A percentile compares a stretch with the other conserved stretches of the same genome.
phyloP scores from a whole-genome alignment of 2,329 filamentous ascomycete species.

The Epichloe amarillans region DNA sequence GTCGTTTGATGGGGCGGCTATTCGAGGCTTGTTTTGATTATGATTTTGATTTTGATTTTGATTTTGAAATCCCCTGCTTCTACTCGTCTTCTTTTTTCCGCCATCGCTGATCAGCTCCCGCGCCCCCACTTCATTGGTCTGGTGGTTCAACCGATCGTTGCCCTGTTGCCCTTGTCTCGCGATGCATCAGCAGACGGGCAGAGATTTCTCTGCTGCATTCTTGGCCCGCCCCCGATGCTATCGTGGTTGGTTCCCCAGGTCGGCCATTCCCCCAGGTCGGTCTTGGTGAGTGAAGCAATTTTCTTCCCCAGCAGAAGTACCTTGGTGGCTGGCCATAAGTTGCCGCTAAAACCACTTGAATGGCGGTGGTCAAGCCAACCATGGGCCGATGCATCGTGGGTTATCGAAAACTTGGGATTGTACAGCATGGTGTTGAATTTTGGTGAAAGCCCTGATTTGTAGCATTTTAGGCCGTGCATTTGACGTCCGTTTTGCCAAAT shows the following conservation, averaged over 20 bases:
- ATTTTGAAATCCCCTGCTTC: slow-evolving; percentile 3
- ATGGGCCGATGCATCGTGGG: neutral
- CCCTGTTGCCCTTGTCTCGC: slow-evolving; percentile 5
- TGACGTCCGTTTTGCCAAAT: too few relatives aligned
- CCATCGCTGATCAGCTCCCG: slow-evolving; percentile 3
- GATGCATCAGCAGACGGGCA: slow-evolving; percentile 11
- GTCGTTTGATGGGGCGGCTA: slow-evolving; percentile 14
- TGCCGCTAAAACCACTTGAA: neutral
- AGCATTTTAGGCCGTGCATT: too few relatives aligned
- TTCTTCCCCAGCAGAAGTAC: neutral
- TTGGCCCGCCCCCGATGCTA: neutral
- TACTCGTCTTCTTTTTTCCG: slow-evolving; percentile 4
- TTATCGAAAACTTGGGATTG: too few relatives aligned
- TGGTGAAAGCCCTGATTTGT: too few relatives aligned
- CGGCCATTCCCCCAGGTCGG: neutral
- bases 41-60: too few relatives aligned
- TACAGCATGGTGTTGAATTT: too few relatives aligned
- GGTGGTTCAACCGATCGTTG: slow-evolving; percentile 3
- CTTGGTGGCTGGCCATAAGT: neutral
- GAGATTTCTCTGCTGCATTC: slow-evolving; percentile 8
- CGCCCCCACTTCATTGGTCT: slow-evolving; percentile 2
- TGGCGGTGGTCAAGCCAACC: neutral
- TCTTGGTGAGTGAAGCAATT: neutral
- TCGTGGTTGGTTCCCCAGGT: slow-evolving; percentile 1
- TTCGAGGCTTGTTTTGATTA: slow-evolving; percentile 18